Percentiles rank a stretch among this genome's conserved stretches.
Conservation (phyloP, 78 protist genomes). For the Anaeramoeba ignava region DNA sequence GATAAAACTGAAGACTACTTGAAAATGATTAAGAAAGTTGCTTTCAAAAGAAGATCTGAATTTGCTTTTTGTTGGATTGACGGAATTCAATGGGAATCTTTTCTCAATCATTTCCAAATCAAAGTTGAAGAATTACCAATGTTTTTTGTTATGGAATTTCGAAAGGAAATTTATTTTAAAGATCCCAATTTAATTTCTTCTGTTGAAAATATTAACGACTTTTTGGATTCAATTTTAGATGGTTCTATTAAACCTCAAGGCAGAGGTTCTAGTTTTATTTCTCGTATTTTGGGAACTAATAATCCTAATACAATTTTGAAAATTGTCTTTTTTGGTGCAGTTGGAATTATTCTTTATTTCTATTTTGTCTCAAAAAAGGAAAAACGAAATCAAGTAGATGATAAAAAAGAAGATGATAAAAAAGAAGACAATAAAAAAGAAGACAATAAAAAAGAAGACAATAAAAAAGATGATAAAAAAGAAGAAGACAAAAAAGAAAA, state of each 20-base stretch:
- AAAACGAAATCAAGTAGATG: background rate
- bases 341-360: background rate
- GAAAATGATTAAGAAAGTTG: background rate
- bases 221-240: background rate
- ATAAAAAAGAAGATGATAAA: background rate
- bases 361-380: background rate
- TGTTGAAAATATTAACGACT: background rate
- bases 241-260: background rate
- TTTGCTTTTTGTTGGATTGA: background rate
- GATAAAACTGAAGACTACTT: background rate
- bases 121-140: background rate
- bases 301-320: background rate
- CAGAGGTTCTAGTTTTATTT: background rate
- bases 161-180: background rate
- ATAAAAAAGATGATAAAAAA: background rate
- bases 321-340: background rate
- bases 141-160: background rate
- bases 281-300: background rate
- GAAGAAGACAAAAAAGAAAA: conserved; percentile 1
- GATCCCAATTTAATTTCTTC: no score
- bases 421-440: background rate
- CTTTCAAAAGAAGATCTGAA: background rate
- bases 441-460: background rate
- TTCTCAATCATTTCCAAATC: background rate
- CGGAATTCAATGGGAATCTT: background rate